phyloP scores from a whole-genome alignment of 768 basidiomycete species.

The Leccinum aurantiacum region DNA sequence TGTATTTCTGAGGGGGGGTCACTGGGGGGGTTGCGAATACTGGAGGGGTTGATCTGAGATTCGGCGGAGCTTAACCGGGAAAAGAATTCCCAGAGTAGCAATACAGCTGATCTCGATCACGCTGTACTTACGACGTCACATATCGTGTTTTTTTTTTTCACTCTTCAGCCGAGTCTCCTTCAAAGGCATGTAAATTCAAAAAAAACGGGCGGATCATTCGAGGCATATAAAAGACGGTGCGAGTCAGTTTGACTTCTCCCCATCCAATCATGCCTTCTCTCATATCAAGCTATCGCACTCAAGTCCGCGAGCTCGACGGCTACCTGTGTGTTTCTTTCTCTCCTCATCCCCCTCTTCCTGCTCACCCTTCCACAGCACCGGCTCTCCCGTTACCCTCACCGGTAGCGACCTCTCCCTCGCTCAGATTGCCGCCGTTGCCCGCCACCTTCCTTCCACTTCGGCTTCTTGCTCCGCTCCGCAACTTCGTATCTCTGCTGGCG shows the following conservation, averaged over 20 bases:
- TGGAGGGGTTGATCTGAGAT: conserved; percentile 16
- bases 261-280: conserved; percentile 33
- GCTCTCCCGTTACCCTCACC: conserved; percentile 61
- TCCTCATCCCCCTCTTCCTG: not conserved
- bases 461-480: conserved; percentile 33
- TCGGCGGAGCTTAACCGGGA: conserved; percentile 3
- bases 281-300: conserved; percentile 56
- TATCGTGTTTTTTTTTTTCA: conserved; percentile 8
- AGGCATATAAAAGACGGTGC: conserved; percentile 7
- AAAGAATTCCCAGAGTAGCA: not conserved
- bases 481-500: conserved; percentile 21
- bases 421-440: conserved; percentile 73
- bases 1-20: conserved; percentile 11
- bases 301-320: conserved; percentile 58
- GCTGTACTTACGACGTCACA: conserved; percentile 22
- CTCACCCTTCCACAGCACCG: conserved; percentile 44
- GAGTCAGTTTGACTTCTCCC: not conserved
- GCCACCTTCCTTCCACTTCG: conserved; percentile 47
- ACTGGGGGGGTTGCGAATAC: conserved; percentile 1
- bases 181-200: not conserved
- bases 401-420: conserved; percentile 74
- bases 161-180: not conserved
- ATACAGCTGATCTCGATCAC: conserved; percentile 12
- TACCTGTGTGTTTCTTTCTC: conserved; percentile 52
- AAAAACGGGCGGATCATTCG: conserved; percentile 22